These are phyloP conservation scores for Saccharomycopsis javanensis DNA, from an alignment of 805 yeast species.

Conservation along the genomic window DNA sequence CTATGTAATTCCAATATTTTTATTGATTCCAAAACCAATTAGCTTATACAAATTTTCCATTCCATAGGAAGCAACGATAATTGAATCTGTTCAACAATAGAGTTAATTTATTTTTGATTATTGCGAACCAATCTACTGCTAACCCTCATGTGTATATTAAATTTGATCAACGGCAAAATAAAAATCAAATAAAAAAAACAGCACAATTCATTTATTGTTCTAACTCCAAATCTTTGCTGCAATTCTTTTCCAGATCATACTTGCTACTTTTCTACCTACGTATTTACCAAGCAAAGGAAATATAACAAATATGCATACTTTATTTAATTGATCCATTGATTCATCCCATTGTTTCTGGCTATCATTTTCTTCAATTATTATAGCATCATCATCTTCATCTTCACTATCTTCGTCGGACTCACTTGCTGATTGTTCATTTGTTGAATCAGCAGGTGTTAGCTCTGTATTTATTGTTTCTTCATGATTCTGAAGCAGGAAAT, in stretches of 20 bases:
- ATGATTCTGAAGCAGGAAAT: background rate
- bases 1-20: too few relatives aligned
- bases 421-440: background rate
- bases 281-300: conserved; percentile 37
- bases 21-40: too few relatives aligned
- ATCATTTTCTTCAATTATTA: conserved; percentile 8
- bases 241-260: conserved; percentile 4
- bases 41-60: too few relatives aligned
- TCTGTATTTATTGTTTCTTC: background rate
- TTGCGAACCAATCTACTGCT: too few relatives aligned
- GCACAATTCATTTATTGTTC: background rate
- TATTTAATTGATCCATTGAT: conserved; percentile 33
- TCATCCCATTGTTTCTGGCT: conserved; percentile 40
- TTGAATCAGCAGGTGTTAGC: background rate
- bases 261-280: conserved; percentile 31
- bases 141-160: too few relatives aligned
- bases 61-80: too few relatives aligned
- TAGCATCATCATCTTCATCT: conserved; percentile 4
- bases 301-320: conserved; percentile 30
- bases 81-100: too few relatives aligned
- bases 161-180: background rate
- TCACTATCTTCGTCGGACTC: conserved; percentile 4
- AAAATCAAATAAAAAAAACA: too few relatives aligned
- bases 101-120: too few relatives aligned
- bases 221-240: background rate